Evolutionary conservation across 2,329 filamentous ascomycete genomes (phyloP), one percentile per base, ranked within the genome.

Genomic region (Pleomassaria siparia): DNA sequence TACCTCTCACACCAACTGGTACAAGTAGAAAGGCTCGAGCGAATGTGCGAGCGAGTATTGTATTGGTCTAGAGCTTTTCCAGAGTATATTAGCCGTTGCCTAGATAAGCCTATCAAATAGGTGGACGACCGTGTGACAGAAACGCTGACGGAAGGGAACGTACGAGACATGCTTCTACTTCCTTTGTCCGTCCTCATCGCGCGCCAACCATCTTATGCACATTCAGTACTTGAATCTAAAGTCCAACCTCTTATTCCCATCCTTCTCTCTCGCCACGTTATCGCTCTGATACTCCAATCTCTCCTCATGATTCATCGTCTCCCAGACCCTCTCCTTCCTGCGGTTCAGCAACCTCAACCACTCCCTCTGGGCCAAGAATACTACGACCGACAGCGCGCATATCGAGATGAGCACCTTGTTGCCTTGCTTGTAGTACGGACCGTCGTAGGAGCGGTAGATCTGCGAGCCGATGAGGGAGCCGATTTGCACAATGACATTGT

Each of bases 261-360:
- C 55, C 22, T 67, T 60, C 18, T 59, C 65, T 0, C 60, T 62
- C 18, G 44, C 53, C 3, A 49, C 46, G 4, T 57, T 48, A 47
- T 74, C 63, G 2, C 54, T 29, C 15, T 62, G 30, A 40, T 67
- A 67, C 22, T 67, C 54, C 1, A 58, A 44, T 24, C 60, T 59
- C 42, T 67, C 57, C 21, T 63, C 58, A 39, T 55, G 56, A 2
- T 56, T 63, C 62, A 67, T 55, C 8, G 56, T 54, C 37, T 59
- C 59, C 63, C 63, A 67, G 36, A 57, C 43, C 43, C 30, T 49
- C n/a, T 67, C 64, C 15, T 58, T 54, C 2, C 54, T 43, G 30
- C 59, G 75, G 43, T 76, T 77, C 2, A 69, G 63, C 67, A 62
- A 68, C 11, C 72, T 59, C 43, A 77, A 74, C 43, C 67, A 74